phyloP scores from a whole-genome alignment of 2,329 filamentous ascomycete species.

The Aspergillus pseudotamarii region DNA sequence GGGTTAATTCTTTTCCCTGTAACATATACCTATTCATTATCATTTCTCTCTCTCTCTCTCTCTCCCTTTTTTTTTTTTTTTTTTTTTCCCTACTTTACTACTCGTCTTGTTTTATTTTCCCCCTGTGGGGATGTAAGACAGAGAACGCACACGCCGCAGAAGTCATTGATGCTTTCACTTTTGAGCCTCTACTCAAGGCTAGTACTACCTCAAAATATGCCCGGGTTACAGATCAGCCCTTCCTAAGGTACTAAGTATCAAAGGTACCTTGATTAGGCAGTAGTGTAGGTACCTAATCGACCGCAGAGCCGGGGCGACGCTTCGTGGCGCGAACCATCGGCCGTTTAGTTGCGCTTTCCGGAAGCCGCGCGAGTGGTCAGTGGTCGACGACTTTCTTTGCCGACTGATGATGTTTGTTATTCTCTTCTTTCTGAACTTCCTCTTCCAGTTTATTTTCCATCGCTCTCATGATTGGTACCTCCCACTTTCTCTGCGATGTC shows the following conservation, averaged over 20 bases:
- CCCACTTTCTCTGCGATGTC: conserved; percentile 43
- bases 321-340: conserved; percentile 3
- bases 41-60: no score
- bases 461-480: conserved; percentile 36
- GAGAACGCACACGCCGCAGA: neutral
- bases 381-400: conserved; percentile 3
- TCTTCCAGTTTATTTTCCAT: conserved; percentile 16
- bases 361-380: conserved; percentile 18
- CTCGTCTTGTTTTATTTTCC: neutral
- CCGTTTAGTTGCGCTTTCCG: conserved; percentile 12
- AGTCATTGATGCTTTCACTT: neutral
- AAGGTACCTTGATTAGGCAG: conserved; percentile 1
- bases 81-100: neutral
- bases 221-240: neutral
- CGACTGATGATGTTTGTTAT: conserved; percentile 11
- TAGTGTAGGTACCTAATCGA: conserved; percentile 1
- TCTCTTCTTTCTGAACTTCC: conserved; percentile 17
- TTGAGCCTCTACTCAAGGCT: neutral
- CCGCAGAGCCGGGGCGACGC: neutral
- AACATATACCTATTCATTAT: conserved; percentile 20
- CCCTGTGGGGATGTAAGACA: neutral
- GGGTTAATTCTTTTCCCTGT: conserved; percentile 16
- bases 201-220: neutral
- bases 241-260: neutral
- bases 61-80: no score